These are phyloP conservation scores for Leccinum incarnatum DNA, from an alignment of 768 basidiomycete genomes.

Conservation along the genomic window DNA sequence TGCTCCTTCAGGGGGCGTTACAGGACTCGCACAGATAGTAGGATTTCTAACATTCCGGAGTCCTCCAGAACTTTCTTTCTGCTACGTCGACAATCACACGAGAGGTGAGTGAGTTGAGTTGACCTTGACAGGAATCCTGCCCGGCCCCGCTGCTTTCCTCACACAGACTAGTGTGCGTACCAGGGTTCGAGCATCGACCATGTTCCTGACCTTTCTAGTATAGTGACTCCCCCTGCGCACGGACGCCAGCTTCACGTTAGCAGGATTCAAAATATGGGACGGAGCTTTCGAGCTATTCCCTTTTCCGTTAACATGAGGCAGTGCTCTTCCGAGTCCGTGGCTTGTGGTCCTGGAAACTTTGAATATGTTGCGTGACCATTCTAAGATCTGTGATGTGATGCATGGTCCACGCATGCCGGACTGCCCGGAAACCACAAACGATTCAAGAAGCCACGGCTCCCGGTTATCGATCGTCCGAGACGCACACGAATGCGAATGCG, in stretches of 20 bases:
- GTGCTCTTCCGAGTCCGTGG: not conserved
- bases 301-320: slow-evolving; percentile 4
- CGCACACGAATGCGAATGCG: not conserved
- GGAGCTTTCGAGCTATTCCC: not conserved
- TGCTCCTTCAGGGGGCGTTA: not conserved
- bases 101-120: not conserved
- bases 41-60: not conserved
- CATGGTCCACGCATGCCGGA: not conserved
- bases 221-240: not conserved
- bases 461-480: slow-evolving; percentile 4
- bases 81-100: not conserved
- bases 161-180: not conserved
- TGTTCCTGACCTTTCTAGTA: slow-evolving; percentile 3
- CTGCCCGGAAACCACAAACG: not conserved
- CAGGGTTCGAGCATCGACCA: slow-evolving; percentile 3
- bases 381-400: not conserved
- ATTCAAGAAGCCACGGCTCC: not conserved
- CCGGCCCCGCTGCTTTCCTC: not conserved
- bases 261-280: not conserved
- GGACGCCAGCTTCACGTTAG: slow-evolving; percentile 20
- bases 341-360: not conserved
- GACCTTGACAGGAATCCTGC: not conserved
- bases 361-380: slow-evolving; percentile 1
- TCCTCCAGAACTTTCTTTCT: not conserved
- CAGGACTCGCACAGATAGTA: not conserved